These are phyloP conservation scores for Hanseniaspora lachancei DNA, from an alignment of 805 yeast genomes.

Conservation along the genomic window DNA sequence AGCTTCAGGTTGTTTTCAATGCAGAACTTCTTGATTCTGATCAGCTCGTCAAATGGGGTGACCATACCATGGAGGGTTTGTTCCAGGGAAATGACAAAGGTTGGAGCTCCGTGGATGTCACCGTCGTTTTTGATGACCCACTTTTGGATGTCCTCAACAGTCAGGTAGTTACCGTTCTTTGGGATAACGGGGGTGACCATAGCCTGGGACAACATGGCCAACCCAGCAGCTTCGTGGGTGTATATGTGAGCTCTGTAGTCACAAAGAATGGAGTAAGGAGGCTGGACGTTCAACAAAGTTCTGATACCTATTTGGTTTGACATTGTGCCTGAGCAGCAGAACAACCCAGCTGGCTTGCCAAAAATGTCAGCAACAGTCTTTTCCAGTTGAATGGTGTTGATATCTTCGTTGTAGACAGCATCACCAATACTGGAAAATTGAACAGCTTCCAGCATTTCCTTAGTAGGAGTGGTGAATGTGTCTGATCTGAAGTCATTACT, in stretches of 20 bases:
- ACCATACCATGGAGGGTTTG: constrained; percentile 78
- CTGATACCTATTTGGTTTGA: constrained; percentile 80
- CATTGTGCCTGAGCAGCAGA: constrained; percentile 79
- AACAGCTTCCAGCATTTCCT: constrained; percentile 53
- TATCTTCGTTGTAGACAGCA: constrained; percentile 78
- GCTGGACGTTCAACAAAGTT: constrained; percentile 60
- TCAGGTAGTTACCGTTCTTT: constrained; percentile 57
- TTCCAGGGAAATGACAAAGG: constrained; percentile 70
- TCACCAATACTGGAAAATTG: constrained; percentile 58
- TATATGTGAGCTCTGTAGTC: constrained; percentile 78
- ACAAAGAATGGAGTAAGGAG: constrained; percentile 69
- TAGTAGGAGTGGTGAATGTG: constrained; percentile 82
- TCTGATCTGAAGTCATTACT: constrained; percentile 49
- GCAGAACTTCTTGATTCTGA: constrained; percentile 59
- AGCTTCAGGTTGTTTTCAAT: constrained; percentile 42
- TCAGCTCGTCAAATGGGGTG: constrained; percentile 66
- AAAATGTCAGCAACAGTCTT: constrained; percentile 49
- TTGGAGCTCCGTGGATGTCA: constrained; percentile 81
- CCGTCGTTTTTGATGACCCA: constrained; percentile 57
- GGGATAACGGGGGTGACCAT: constrained; percentile 81
- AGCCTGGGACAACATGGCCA: constrained; percentile 80
- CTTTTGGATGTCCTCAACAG: constrained; percentile 64
- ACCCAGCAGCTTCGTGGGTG: constrained; percentile 79
- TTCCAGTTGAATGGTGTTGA: constrained; percentile 53
- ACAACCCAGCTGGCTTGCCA: constrained; percentile 71